Base-by-base conservation (phyloP, 495 filamentous ascomycete genomes). In the Tirmania nivea region DNA sequence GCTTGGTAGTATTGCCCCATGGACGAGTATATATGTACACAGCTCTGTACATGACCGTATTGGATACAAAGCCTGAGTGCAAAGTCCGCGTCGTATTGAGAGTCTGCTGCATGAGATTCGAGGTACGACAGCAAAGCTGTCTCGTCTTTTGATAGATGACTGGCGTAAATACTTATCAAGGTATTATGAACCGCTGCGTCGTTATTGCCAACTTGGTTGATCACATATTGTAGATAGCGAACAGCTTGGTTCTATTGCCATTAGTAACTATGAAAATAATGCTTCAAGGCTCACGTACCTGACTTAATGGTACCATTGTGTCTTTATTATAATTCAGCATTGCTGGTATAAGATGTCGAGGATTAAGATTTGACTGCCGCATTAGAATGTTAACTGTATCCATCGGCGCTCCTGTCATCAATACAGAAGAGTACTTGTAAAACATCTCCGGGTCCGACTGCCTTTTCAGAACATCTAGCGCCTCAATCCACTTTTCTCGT, bases 181-280 rank as follows among this genome's bases (percentile, higher is more conserved):
- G 92, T 96, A 65, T 96, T 97, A 67, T 97, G 90, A 19, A 97
- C 79, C n/a, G 90, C 89, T 6, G 90, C 77, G 52, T 93, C 83
- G 3, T 78, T 75, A 11, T 82, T 83, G 35, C 82, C 75, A 49
- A 86, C 78, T 60, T 92, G 80, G 65, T 89, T 86, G 61, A 96
- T 92, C 57, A 88, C 83, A 66, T 86, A 92, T 49, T 84, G 82
- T 10, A 97, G 80, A 62, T 96, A 97, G 17, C 92, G 82, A 21
- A 95, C 76, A 7, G 90, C 90, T 71, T 96, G 90, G 57, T 96
- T 95, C 63, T 94, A 75, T 47, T 19, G 11, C n/a, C 10, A 10
- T 19, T 39, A 52, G 14, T 36, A 35, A 20, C 61, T 68, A 39
- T 75, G 66, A 12, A 73, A 62, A 19, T 67, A 62, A 12, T 45